Evolutionary conservation across 192 early-diverging fungal species (phyloP), one percentile per base, ranked within the genome.

Genomic region (Backusella westeae): DNA sequence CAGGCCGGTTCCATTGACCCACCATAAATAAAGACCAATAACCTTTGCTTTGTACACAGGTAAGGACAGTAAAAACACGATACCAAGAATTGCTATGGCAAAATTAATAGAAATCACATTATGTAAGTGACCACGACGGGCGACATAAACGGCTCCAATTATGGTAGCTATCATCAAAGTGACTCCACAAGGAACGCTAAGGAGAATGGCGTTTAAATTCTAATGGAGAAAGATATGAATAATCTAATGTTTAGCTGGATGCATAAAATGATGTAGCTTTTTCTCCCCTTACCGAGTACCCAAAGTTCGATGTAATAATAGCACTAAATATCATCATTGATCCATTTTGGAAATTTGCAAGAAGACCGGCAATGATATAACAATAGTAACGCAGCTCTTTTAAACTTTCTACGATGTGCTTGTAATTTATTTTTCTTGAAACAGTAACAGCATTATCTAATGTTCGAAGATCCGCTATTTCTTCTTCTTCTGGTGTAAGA

Each of bases 261-360:
- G 35, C 12, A 59, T 23, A 26, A 14, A 23, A 32, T 44, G 12
- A 39, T 65, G 23, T 34, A 3, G 10, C 5, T 21, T 38, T n/a
- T 69, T 36, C 35, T 59, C 21, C 9, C 9, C 78, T 67, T 71
- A 79, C 78, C 10, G 70, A 56, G 38, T 76, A 80, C 6, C 79
- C 79, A 29, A 80, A 52, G 4, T 65, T 65, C 34, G 38, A 14
- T 0, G 59, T 77, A 26, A 80, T 80, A 17, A 73, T 39, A 8
- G 65, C 35, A 26, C 32, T 53, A 59, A 76, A 80, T 4, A 52
- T 73, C 0, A 44, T 63, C 17, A 80, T 36, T 3, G 67, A 68
- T n/a, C 80, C 80, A 38, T 77, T 81, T 21, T 73, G 72, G 3
- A 81, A 53, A 34, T 73, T 73, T 67, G 23, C 38, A 38, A 77